Evolutionary conservation across 1,284 basidiomycete genomes (phyloP).

Genomic region (Puccinia brachypodii): DNA sequence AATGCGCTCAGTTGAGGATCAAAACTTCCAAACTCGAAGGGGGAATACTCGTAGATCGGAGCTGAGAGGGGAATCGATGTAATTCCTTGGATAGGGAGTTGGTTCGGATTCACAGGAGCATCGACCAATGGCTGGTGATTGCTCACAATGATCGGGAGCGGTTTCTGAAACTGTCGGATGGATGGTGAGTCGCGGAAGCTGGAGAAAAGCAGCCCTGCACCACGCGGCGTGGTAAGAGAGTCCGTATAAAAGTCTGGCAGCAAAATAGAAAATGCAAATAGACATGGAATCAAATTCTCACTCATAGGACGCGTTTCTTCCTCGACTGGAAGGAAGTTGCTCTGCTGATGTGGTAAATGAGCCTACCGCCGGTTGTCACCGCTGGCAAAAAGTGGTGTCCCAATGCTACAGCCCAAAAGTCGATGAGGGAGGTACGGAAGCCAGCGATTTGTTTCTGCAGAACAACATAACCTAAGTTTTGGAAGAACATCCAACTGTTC

Average conservation of each 20-base stretch:
- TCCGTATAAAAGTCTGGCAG: background rate
- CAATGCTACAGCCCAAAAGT: conserved; percentile 25
- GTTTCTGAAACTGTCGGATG: conserved; percentile 9
- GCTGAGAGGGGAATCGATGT: conserved; percentile 47
- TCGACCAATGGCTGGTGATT: background rate
- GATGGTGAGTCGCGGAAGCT: background rate
- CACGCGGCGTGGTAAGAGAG: background rate
- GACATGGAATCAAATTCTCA: background rate
- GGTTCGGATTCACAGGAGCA: background rate
- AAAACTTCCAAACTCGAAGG: conserved; percentile 61
- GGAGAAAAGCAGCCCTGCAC: conserved; percentile 23
- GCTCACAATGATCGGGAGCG: conserved; percentile 31
- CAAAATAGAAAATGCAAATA: background rate
- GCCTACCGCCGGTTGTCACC: conserved; percentile 7
- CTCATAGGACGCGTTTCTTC: background rate
- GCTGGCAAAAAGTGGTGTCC: conserved; percentile 32
- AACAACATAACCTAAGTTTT: background rate
- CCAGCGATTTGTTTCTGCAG: conserved; percentile 18
- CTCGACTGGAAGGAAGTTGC: background rate
- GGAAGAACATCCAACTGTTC: background rate
- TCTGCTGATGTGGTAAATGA: background rate
- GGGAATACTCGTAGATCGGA: conserved; percentile 60
- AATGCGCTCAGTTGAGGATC: conserved; percentile 56
- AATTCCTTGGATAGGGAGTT: background rate
- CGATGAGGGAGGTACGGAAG: conserved; percentile 24